Evolutionary conservation across 2,329 filamentous ascomycete genomes (phyloP).

Genomic region (Scolecobasidium constrictum): DNA sequence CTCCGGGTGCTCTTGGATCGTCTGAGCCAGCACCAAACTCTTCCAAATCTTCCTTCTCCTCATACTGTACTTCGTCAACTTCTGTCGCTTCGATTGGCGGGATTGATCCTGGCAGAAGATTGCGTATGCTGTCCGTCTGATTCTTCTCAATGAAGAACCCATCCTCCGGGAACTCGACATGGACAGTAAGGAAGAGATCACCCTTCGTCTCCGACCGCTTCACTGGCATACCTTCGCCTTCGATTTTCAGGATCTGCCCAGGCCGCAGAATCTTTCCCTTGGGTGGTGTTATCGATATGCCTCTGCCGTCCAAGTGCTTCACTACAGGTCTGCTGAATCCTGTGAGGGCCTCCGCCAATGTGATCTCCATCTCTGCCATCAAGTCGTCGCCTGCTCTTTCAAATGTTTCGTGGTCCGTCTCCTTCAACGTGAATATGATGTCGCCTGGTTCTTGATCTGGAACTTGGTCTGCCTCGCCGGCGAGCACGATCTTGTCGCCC

Average conservation of each 20-base stretch:
- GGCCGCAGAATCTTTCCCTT: slow-evolving; percentile 70
- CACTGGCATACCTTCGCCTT: slow-evolving; percentile 86
- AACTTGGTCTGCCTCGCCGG: slow-evolving; percentile 88
- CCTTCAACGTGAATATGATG: slow-evolving; percentile 78
- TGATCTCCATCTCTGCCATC: slow-evolving; percentile 69
- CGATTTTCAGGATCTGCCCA: slow-evolving; percentile 73
- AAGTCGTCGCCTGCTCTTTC: slow-evolving; percentile 76
- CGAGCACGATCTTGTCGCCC: slow-evolving; percentile 79
- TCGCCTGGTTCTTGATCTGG: slow-evolving; percentile 86
- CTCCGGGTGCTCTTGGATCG: slow-evolving; percentile 54
- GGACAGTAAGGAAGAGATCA: slow-evolving; percentile 76
- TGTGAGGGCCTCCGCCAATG: slow-evolving; percentile 70
- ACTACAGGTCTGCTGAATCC: slow-evolving; percentile 87
- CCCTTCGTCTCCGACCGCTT: slow-evolving; percentile 78
- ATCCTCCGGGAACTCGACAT: slow-evolving; percentile 80
- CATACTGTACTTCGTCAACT: slow-evolving; percentile 79
- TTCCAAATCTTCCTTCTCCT: slow-evolving; percentile 73
- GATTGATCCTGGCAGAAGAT: slow-evolving; percentile 54
- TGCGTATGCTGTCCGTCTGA: slow-evolving; percentile 57
- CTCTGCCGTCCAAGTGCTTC: slow-evolving; percentile 86
- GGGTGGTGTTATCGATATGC: slow-evolving; percentile 63
- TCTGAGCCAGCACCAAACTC: slow-evolving; percentile 66
- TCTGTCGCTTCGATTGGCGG: slow-evolving; percentile 58
- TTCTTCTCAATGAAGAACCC: slow-evolving; percentile 66
- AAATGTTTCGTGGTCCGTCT: slow-evolving; percentile 73